A percentile compares a stretch with the other conserved stretches of the same genome.
Conservation (phyloP, 805 yeast species). For the Alloascoidea hylecoeti region DNA sequence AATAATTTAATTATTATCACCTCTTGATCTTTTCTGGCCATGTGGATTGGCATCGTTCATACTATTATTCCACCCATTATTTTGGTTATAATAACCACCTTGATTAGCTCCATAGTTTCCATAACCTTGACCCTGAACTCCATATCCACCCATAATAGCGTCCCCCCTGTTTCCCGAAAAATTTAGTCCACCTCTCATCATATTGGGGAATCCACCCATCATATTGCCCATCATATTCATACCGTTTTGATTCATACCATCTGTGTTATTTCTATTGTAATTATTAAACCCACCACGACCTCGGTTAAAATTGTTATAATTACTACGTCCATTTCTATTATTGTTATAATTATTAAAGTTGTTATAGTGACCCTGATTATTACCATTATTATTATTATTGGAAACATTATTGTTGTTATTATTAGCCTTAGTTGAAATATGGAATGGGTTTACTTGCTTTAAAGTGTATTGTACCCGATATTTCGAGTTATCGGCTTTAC, state of each 20-base stretch:
- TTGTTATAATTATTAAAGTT: neutral
- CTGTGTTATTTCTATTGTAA: neutral
- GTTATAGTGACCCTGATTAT: too few species aligned
- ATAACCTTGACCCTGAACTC: neutral
- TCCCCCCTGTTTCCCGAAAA: neutral
- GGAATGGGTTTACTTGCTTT: neutral
- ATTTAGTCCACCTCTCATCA: neutral
- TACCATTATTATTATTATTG: slow-evolving; percentile 1
- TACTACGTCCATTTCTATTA: neutral
- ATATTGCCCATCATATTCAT: slow-evolving; percentile 1
- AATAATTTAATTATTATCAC: too few species aligned
- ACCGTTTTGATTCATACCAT: neutral
- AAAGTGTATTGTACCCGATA: neutral
- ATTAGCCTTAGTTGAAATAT: neutral
- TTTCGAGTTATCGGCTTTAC: neutral
- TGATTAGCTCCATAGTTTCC: too few species aligned
- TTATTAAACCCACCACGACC: neutral
- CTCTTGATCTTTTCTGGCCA: neutral
- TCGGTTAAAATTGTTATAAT: neutral
- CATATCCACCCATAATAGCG: neutral
- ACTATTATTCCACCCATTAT: slow-evolving; percentile 1
- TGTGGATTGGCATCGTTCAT: neutral
- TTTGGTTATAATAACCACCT: too few species aligned
- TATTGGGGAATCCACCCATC: neutral
- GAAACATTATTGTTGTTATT: neutral